Base-by-base conservation (phyloP, 225 moss, liverwort and hornwort genomes). In the Pseudoscleropodium purum region DNA sequence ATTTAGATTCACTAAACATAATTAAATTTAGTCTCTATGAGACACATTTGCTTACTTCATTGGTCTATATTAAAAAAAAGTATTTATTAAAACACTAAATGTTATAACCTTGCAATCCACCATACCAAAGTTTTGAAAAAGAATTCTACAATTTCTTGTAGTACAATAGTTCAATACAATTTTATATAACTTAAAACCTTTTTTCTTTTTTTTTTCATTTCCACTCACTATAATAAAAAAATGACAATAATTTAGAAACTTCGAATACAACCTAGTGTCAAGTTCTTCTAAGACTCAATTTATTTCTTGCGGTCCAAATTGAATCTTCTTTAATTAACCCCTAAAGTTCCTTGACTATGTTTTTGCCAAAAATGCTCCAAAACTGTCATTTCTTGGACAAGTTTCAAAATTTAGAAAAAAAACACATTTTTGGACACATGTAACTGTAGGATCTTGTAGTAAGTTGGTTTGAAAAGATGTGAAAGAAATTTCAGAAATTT, bases 211-310 rank as follows among this genome's bases (percentile, higher is more conserved):
- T 47, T 76, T 76, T 13, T 33, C 6, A 51, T 2, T 34, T 52
- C 52, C 14, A 52, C 2, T 23, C 52, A 15, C 36, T 14, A 2
- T 14, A 18, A 1, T 23, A 7, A 7, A 7, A 7, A 77, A 52
- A 52, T 23, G 13, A 0, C 1, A 24, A 77, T 13, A n/a, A n/a
- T 20, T 34, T 36, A 3, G 3, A 77, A 23, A 14, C 15, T 34
- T 76, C 15, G 0, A 3, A 0, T 36, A 1, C 23, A 77, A 52
- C 36, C 14, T 23, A 52, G 24, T 36, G 10, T 8, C 2, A 23
- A 52, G 2, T 24, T 36, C 3, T 77, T 14, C 0, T 13, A 4
- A 0, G 2, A 2, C 0, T 51, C 21, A 2, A 18, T 76, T 51
- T 76, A 21, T 23, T 34, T 14, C 1, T 34, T 14, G 8, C 34